Evolutionary conservation across 2,329 filamentous ascomycete genomes (phyloP).

Genomic region (Diaporthe ampelina): DNA sequence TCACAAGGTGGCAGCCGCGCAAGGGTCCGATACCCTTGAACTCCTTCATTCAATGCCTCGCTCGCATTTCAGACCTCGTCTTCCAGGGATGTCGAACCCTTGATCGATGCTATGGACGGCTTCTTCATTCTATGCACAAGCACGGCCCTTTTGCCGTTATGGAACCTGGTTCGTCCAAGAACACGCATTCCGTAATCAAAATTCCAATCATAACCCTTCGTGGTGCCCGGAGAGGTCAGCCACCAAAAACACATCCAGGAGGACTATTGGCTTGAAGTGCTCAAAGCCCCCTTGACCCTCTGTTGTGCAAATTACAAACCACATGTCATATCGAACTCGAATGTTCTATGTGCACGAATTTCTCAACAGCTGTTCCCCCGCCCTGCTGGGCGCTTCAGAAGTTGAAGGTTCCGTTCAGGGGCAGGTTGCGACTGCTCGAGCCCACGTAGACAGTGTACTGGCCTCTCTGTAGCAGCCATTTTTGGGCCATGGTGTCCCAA

Average conservation of each 20-base stretch:
- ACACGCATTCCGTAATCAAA: background rate
- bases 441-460: conserved; percentile 62
- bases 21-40: conserved; percentile 19
- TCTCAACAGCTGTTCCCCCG: background rate
- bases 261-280: background rate
- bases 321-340: background rate
- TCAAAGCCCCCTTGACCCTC: background rate
- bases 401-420: conserved; percentile 52
- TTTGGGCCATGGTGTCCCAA: conserved; percentile 73
- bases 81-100: background rate
- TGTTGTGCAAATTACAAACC: background rate
- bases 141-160: background rate
- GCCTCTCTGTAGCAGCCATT: conserved; percentile 68
- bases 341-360: background rate
- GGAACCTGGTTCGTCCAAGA: background rate
- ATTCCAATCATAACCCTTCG: background rate
- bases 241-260: background rate
- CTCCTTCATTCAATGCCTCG: conserved; percentile 13
- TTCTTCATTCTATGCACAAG: conserved; percentile 1
- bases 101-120: background rate
- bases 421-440: conserved; percentile 61
- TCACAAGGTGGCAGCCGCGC: conserved; percentile 24
- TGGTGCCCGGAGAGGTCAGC: background rate
- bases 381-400: conserved; percentile 4
- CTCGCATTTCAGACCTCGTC: background rate